phyloP scores from a whole-genome alignment of 108 stramenopile species.

The Cyclotella baltica region DNA sequence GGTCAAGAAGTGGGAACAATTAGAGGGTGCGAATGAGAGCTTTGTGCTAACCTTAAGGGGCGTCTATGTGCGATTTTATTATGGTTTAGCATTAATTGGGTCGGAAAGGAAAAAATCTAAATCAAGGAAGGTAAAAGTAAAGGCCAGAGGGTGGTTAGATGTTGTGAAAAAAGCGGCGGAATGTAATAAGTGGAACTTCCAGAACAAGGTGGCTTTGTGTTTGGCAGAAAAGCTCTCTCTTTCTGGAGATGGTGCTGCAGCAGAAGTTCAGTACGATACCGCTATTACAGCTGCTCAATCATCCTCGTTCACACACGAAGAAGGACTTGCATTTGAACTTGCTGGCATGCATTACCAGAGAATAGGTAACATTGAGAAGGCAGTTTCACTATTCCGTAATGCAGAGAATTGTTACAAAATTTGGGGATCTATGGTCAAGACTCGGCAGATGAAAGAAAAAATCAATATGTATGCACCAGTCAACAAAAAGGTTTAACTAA shows the following conservation, averaged over 20 bases:
- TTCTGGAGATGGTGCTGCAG: slow-evolving; percentile 7
- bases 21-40: neutral
- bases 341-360: slow-evolving; percentile 32
- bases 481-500: no score
- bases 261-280: slow-evolving; percentile 12
- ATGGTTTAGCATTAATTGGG: neutral
- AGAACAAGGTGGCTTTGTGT: slow-evolving; percentile 20
- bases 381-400: slow-evolving; percentile 8
- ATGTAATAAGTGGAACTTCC: slow-evolving; percentile 4
- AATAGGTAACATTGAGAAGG: slow-evolving; percentile 8
- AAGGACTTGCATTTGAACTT: slow-evolving; percentile 46
- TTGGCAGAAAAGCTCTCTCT: slow-evolving; percentile 24
- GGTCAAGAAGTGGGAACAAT: slow-evolving; percentile 2
- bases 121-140: neutral
- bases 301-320: slow-evolving; percentile 36
- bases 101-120: neutral
- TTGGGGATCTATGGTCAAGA: slow-evolving; percentile 30
- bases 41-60: neutral
- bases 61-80: slow-evolving; percentile 1
- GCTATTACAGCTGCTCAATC: slow-evolving; percentile 22
- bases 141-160: neutral
- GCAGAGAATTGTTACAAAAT: slow-evolving; percentile 30
- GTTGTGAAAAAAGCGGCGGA: neutral
- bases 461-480: no score
- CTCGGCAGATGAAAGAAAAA: neutral